Base-by-base conservation (phyloP, 257 asterid genomes). In the Lavandula angustifolia region DNA sequence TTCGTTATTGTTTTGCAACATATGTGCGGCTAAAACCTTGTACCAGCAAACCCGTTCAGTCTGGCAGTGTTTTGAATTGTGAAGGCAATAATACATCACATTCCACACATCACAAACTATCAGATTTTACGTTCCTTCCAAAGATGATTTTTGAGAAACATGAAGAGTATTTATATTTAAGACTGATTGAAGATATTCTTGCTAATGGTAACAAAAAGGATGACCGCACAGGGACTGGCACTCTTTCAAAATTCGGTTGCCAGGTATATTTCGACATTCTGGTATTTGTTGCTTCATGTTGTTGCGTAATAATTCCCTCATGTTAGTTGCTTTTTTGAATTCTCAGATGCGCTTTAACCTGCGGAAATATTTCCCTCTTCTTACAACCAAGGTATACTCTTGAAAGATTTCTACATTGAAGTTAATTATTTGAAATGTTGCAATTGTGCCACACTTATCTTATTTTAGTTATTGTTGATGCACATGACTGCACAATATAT, bases 191-290 rank as follows among this genome's bases (percentile, higher is more conserved):
- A 80, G 99, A 94, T 62, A 84, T 94, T 62, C 81, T 94, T 71
- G 81, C 72, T 10, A 79, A 75, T 74, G 99, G 99, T 70, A 84
- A 70, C 42, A 68, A 43, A 35, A 94, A 84, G 78, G 99, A 80
- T 73, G 99, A 94, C 79, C 76, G 92, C 64, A 90, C 96, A 3
- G 97, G 99, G 64, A 89, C 95, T 48, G 99, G 97, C 71, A 87
- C 99, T 47, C 75, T 85, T 64, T 94, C 99, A 5, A 83, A 85
- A 75, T 94, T 94, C 80, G 97, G 99, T 48, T 84, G 95, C 77
- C 99, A 94, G 97, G 99, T 94, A 80, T 64, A 13, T 60, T 68
- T 34, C 16, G 47, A 3, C 41, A 10, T 62, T 51, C 1, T 54
- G 59, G 13, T 17, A n/a, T 60, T 65, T 29, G 53, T 13, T 22